phyloP scores from a whole-genome alignment of 768 basidiomycete species.

The Clitopilus passeckerianus region DNA sequence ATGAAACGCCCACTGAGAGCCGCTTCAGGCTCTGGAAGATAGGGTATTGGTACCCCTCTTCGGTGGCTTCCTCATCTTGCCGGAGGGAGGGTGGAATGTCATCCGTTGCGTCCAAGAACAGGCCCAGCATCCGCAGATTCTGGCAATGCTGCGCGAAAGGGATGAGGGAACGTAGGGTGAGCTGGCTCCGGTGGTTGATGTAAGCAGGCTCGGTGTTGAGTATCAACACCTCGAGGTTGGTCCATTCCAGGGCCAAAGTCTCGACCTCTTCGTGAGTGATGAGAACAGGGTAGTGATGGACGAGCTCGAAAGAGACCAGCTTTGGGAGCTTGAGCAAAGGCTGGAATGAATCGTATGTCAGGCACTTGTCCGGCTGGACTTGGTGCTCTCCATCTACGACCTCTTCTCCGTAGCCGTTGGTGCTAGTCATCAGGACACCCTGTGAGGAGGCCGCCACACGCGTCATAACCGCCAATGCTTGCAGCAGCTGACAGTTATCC shows the following conservation, averaged over 20 bases:
- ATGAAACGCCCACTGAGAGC: conserved; percentile 48
- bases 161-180: conserved; percentile 33
- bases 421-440: conserved; percentile 1
- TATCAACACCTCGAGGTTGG: conserved; percentile 34
- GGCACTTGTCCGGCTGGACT: conserved; percentile 13
- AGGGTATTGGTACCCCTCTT: conserved; percentile 10
- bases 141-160: conserved; percentile 37
- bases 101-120: conserved; percentile 31
- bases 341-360: conserved; percentile 28
- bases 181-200: conserved; percentile 16
- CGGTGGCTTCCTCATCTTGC: background rate
- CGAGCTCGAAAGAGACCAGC: conserved; percentile 28
- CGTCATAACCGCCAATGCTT: conserved; percentile 37
- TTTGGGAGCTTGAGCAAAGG: conserved; percentile 28
- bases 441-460: conserved; percentile 13
- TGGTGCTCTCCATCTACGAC: background rate
- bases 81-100: conserved; percentile 16
- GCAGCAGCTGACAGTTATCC: conserved; percentile 43
- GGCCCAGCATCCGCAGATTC: conserved; percentile 32
- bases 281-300: conserved; percentile 32
- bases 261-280: conserved; percentile 39
- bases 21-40: conserved; percentile 25
- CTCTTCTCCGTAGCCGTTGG: background rate
- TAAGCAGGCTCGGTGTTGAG: conserved; percentile 42
- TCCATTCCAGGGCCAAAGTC: conserved; percentile 39